Conservation (phyloP, 768 basidiomycete genomes). For the Glaciozyma martinii region DNA sequence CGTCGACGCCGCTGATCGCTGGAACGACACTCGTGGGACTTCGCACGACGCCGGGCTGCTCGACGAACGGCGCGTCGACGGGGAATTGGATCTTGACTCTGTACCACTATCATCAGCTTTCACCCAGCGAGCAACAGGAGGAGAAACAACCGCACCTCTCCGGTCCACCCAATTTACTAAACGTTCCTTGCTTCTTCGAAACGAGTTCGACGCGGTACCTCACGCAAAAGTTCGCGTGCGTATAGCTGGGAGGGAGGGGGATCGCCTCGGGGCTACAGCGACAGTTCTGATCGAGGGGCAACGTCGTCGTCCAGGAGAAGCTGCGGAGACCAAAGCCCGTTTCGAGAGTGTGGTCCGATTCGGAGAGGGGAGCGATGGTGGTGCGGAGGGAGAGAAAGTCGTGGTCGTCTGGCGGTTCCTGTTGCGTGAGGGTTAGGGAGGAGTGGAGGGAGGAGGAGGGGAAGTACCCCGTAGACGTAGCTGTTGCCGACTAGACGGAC, state of each 20-base stretch:
- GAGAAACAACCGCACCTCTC: not conserved
- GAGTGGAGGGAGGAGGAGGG: not conserved
- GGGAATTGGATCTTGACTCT: not conserved
- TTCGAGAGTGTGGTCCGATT: not conserved
- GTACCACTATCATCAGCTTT: not conserved
- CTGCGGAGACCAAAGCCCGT: not conserved
- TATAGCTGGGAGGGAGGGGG: not conserved
- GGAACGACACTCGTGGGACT: not conserved
- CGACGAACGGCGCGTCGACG: not conserved
- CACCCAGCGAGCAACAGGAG: not conserved
- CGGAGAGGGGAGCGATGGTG: not conserved
- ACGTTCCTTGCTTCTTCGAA: not conserved
- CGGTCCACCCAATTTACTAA: not conserved
- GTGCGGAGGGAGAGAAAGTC: not conserved
- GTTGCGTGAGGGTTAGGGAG: not conserved
- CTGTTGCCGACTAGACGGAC: not conserved
- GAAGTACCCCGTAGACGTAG: not conserved
- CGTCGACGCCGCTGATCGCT: not conserved
- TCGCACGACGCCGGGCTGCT: not conserved
- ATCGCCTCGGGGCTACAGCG: not conserved
- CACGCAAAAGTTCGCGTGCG: not conserved
- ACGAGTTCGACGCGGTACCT: not conserved
- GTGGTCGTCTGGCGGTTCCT: constrained; percentile 1
- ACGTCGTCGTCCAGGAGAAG: not conserved
- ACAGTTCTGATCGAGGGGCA: not conserved